Evolutionary conservation across 495 filamentous ascomycete species (phyloP), one percentile per base, ranked within the genome.

Genomic region (Neurospora sp.): DNA sequence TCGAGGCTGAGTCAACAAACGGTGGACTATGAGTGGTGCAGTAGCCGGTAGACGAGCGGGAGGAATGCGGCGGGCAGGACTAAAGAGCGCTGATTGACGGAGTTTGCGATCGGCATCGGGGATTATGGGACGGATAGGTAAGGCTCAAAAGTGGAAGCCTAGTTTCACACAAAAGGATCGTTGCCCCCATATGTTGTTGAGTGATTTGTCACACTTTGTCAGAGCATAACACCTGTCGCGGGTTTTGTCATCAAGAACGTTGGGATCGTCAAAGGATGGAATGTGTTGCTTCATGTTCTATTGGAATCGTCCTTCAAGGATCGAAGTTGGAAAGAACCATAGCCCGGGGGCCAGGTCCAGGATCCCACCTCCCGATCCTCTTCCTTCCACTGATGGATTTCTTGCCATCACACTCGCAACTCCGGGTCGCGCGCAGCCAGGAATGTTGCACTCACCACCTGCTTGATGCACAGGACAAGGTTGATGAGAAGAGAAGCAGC

Each of bases 401-500:
- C 6, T 18, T 31, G 53, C 53, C 53, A 31, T 61, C 53, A 18
- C 53, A 61, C 14, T 35, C 53, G 53, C 53, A 35, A 16, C 14
- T 61, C 22, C 27, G 16, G 53, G 12, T 18, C 53, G 20, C 35
- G 12, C 27, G 12, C 3, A 35, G 53, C 20, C 6, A 35, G 14
- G 27, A 35, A 61, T 2, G 12, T 35, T 35, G 53, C 12, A 35
- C 53, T 1, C 27, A 61, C 12, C 12, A 61, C 2, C 53, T 61
- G 53, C 27, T 35, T 27, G 6, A 61, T 61, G 27, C 53, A 61
- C 27, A 61, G 22, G 10, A 1, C 69, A 42, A 75, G 3, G 22
- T 75, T 75, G 41, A 73, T 66, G 12, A 73, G 2, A 5, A 73
- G 41, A 35, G 44, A n/a, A 10, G 73, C 39, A 16, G 69, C 66